These are phyloP conservation scores for Fusarium sp. DNA, from an alignment of 2,329 filamentous ascomycete species.

Conservation along the genomic window DNA sequence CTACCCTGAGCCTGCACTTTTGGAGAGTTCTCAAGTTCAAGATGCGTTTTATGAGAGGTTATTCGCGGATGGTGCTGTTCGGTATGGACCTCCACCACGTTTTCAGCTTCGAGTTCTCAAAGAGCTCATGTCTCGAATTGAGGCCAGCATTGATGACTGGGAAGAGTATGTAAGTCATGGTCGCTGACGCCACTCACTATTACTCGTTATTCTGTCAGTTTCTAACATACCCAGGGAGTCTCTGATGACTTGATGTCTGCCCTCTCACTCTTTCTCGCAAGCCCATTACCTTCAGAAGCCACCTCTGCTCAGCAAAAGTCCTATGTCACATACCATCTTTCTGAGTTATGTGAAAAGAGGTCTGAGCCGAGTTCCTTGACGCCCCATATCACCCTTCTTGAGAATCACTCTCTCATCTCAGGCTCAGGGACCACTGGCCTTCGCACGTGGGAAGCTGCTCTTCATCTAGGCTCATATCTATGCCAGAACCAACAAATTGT, in stretches of 20 bases:
- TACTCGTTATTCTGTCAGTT: background rate
- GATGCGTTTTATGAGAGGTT: slow-evolving; percentile 73
- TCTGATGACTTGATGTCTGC: slow-evolving; percentile 82
- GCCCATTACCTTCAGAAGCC: slow-evolving; percentile 73
- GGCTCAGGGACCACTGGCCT: slow-evolving; percentile 80
- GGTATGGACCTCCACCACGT: slow-evolving; percentile 72
- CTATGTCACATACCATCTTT: slow-evolving; percentile 78
- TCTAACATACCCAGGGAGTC: slow-evolving; percentile 74
- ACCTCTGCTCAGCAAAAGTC: slow-evolving; percentile 77
- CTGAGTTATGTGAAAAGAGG: slow-evolving; percentile 45
- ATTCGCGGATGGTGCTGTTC: slow-evolving; percentile 70
- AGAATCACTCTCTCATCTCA: slow-evolving; percentile 77
- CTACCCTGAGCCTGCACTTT: slow-evolving; percentile 70
- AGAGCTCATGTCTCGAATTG: slow-evolving; percentile 76
- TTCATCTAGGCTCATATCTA: slow-evolving; percentile 79
- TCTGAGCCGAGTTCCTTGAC: background rate
- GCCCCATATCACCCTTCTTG: slow-evolving; percentile 71
- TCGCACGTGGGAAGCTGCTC: slow-evolving; percentile 84
- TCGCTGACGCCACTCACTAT: background rate
- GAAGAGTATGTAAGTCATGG: slow-evolving; percentile 82
- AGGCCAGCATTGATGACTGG: slow-evolving; percentile 81
- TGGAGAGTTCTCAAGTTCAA: slow-evolving; percentile 75
- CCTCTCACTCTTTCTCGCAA: slow-evolving; percentile 74
- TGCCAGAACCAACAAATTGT: slow-evolving; percentile 63
- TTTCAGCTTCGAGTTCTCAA: slow-evolving; percentile 83